Evolutionary conservation across 768 basidiomycete genomes (phyloP), one percentile per base, ranked within the genome.

Genomic region (Suillus subluteus): DNA sequence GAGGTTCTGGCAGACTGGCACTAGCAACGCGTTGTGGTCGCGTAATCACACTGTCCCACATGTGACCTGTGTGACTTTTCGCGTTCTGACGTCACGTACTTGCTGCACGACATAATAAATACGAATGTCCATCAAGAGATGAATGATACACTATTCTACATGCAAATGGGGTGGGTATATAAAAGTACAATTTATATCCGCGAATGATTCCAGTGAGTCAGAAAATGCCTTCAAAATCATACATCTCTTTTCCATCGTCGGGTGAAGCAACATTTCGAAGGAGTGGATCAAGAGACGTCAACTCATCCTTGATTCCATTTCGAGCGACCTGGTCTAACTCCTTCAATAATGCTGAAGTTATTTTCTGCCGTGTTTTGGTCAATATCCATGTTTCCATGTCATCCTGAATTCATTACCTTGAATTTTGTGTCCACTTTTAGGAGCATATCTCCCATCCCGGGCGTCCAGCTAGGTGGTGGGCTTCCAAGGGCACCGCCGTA

Each of bases 261-360:
- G 77, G 69, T 23, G 70, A 73, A 2, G 76, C 76, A 55, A 87
- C 82, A 69, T 90, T 91, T 52, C 89, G 82, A 63, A 95, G 80
- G 41, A 94, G 74, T 35, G 93, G 93, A 77, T 94, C 92, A 55
- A 95, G 83, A 32, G 91, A 91, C 21, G 90, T 88, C 44, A 96
- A 80, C 76, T 96, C 94, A 65, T 93, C 91, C 76, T 86, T 90
- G 75, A 96, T 95, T 16, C 87, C 86, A 59, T 88, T 88, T 66
- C 94, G 84, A 58, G 94, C 94, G 58, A 93, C 87, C 48, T 85
- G 82, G 77, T 96, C 95, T 30, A 97, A 85, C 69, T 96, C 95
- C 76, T 95, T 95, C 65, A 95, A 78, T 12, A 97, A 79, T 50
- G 79, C 80, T 23, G 87, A 84, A n/a, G 89, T 91, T 68, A 96